Conservation (phyloP, 139 green algal genomes). For the Chlorella vulgaris region DNA sequence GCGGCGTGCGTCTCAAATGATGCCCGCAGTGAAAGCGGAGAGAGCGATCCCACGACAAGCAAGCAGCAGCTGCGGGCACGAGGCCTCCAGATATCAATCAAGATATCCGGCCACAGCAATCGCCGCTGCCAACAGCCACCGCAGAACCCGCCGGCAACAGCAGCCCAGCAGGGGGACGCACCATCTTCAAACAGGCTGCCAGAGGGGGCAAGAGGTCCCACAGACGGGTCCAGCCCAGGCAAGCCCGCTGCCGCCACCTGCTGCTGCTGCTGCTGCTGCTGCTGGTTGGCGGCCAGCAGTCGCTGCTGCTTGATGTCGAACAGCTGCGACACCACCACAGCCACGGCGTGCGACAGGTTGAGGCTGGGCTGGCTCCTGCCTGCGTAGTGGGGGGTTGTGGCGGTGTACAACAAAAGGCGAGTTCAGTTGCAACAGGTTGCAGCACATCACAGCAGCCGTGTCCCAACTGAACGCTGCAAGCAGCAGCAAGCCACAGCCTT, state of each 20-base stretch:
- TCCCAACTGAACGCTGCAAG: too few relatives aligned
- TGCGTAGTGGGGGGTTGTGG: too few relatives aligned
- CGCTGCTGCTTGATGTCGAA: constrained; percentile 45
- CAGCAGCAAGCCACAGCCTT: too few relatives aligned
- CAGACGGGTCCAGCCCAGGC: background rate
- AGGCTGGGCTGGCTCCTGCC: constrained; percentile 62
- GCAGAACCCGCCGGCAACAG: background rate
- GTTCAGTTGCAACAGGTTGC: too few relatives aligned
- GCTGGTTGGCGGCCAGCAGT: background rate
- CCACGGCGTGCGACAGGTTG: constrained; percentile 79
- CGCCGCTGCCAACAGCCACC: background rate
- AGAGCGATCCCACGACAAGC: too few relatives aligned
- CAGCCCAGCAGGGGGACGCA: background rate
- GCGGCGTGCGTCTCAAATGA: background rate
- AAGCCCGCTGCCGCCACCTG: background rate
- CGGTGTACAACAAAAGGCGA: too few relatives aligned
- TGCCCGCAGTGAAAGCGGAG: background rate
- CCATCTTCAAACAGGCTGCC: constrained; percentile 15
- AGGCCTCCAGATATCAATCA: too few relatives aligned
- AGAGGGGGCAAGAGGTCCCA: background rate
- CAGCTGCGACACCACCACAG: constrained; percentile 60
- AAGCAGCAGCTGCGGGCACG: background rate
- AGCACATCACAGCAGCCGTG: too few relatives aligned
- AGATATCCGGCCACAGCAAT: background rate
- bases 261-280: background rate